phyloP scores from a whole-genome alignment of 2,329 filamentous ascomycete genomes.

The Pseudogymnoascus pannorum region DNA sequence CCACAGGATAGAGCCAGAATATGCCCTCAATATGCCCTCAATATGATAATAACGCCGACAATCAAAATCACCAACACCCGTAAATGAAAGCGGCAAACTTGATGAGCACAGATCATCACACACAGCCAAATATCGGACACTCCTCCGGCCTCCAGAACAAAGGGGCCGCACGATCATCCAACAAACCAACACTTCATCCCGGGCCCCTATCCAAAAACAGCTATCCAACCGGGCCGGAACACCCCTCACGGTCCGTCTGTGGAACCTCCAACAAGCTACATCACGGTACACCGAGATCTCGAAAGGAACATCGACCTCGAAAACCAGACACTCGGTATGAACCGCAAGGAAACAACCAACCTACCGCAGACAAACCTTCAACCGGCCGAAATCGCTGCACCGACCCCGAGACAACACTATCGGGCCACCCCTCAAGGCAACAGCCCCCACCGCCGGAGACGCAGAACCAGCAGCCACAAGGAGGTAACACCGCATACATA shows the following conservation, averaged over 20 bases:
- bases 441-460: neutral
- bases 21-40: no score
- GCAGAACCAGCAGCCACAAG: neutral
- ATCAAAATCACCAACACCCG: neutral
- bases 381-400: neutral
- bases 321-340: neutral
- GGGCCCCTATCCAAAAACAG: neutral
- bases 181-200: neutral
- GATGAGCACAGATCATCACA: neutral
- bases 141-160: neutral
- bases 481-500: neutral
- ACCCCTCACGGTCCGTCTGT: neutral
- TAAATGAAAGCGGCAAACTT: neutral
- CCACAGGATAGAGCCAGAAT: no score
- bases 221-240: neutral
- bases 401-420: neutral
- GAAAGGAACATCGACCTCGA: neutral
- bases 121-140: neutral
- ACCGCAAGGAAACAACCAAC: neutral
- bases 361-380: neutral
- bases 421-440: neutral
- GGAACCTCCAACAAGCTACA: slow-evolving; percentile 1
- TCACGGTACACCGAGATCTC: neutral
- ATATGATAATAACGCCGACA: neutral
- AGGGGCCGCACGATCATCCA: neutral